phyloP scores from a whole-genome alignment of 768 basidiomycete genomes.

The Rhizopogon roseolus region DNA sequence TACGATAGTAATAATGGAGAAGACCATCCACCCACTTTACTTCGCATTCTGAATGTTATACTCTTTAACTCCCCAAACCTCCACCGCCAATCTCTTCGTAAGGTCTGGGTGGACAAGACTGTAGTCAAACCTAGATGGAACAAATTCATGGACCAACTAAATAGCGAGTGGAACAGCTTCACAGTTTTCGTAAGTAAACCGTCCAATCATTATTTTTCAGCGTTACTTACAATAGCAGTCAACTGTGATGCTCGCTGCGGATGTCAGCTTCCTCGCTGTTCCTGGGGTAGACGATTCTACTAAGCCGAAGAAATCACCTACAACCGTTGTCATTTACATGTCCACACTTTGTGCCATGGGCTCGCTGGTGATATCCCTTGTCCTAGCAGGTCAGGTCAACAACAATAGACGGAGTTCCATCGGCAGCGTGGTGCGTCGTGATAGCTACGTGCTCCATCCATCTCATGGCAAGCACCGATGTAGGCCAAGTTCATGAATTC shows the following conservation, averaged over 20 bases:
- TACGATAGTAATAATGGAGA: constrained; percentile 1
- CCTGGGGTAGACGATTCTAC: constrained; percentile 27
- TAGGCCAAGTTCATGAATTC: constrained; percentile 15
- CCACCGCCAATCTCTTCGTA: constrained; percentile 36
- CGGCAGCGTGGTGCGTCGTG: constrained; percentile 23
- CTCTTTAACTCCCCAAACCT: constrained; percentile 43
- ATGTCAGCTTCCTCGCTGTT: constrained; percentile 50
- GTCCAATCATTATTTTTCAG: not conserved
- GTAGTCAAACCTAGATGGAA: constrained; percentile 35
- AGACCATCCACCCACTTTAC: not conserved
- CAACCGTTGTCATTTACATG: constrained; percentile 31
- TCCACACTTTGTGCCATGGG: constrained; percentile 33
- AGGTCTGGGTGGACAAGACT: constrained; percentile 40
- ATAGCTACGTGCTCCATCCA: not conserved
- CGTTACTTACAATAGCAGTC: constrained; percentile 23
- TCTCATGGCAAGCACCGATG: not conserved
- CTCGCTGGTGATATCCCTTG: constrained; percentile 29
- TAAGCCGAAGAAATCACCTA: constrained; percentile 9
- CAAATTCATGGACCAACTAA: constrained; percentile 35
- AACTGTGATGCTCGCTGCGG: constrained; percentile 47
- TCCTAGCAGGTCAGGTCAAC: constrained; percentile 33
- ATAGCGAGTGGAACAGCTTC: constrained; percentile 43
- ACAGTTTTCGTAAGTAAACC: constrained; percentile 38
- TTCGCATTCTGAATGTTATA: constrained; percentile 10
- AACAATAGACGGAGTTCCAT: constrained; percentile 16